Base-by-base conservation (phyloP, 495 filamentous ascomycete genomes). In the Pyronema domesticum region DNA sequence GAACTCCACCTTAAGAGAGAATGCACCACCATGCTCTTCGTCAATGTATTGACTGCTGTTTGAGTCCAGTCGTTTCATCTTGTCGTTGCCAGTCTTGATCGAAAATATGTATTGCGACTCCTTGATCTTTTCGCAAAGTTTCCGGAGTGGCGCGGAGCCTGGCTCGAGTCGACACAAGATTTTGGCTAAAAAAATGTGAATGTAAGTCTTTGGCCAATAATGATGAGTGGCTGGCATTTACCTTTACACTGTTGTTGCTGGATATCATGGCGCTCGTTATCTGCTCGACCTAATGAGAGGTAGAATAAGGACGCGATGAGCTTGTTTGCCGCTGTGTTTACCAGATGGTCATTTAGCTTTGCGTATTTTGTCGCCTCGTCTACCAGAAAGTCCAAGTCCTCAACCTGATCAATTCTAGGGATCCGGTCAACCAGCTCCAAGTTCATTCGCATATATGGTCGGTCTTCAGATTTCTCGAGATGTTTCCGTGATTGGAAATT, bases 321-420 rank as follows among this genome's bases (percentile, higher is more conserved):
- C 30, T 37, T 40, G 7, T 13, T 30, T 9, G 43, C 40, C 7
- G 39, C 23, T 1, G 30, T 19, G 11, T 55, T 34, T 4, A 55
- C 11, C 19, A 19, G 18, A 15, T 10, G 9, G 19, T 47, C 53
- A 5, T 14, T 17, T n/a, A 11, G 13, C 18, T 47, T 11, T 13
- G 45, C n/a, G 4, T 17, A 47, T 11, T 47, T 15, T 15, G n/a
- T 30, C 19, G n/a, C 45, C 45, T 47, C 45, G 8, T 18, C 45
- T 10, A 23, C 43, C 18, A 48, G 11, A 45, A 13, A 13, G 19
- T 15, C 61, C 60, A 65, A 55, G 18, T 52, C 53, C 13, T 55
- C 46, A 8, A 63, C 58, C 10, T 54, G 55, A 35, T 65, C 60
- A 10, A 65, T 46, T 14, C 33, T 36, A 5, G 63, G 63, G 8